Base-by-base conservation (phyloP, 805 yeast species). In the Zygoascus bituminiphila region DNA sequence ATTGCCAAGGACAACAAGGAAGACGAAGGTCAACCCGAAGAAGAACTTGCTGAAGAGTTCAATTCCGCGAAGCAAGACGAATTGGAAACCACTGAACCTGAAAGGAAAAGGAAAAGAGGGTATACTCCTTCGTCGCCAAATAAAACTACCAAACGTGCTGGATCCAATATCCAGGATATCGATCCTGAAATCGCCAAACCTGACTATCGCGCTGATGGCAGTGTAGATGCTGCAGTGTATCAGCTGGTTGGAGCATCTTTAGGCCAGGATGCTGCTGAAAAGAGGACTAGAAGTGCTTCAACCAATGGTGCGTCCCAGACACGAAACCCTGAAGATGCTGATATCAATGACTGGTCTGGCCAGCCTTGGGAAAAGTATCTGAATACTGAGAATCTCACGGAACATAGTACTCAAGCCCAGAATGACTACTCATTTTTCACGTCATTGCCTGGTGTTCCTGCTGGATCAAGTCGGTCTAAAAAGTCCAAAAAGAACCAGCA, bases 191-290 rank as follows among this genome's bases (percentile, higher is more conserved):
- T 33, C 36, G 35, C 24, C 46, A 25, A 6, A 20, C 42, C 25
- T 12, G 53, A 49, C 24, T 44, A 50, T 26, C 37, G 44, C 9
- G 50, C 44, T 19, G 51, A 40, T n/a, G 46, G 49, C 19, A 44
- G 47, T 12, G 93, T 83, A 2, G 93, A 83, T 57, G 93, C 84
- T 15, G 93, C 88, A 0, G 88, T 84, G 15, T 72, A 84, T 77
- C 74, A 77, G 48, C 77, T 77, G 55, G 91, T 83, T 12, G 87
- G 84, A 17, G 84, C 82, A 5, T 75, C 81, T 1, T 63, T 82
- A 38, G 77, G 71, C 15, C 62, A 66, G 44, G 57, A 64, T 54
- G 45, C 31, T 53, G 49, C 44, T n/a, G 50, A 49, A 31, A 21
- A 39, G 42, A 14, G 29, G 12, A 22, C 42, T 39, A 14, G 29